Base-by-base conservation (phyloP, 495 filamentous ascomycete genomes). In the Umbilicaria muhlenbergii region DNA sequence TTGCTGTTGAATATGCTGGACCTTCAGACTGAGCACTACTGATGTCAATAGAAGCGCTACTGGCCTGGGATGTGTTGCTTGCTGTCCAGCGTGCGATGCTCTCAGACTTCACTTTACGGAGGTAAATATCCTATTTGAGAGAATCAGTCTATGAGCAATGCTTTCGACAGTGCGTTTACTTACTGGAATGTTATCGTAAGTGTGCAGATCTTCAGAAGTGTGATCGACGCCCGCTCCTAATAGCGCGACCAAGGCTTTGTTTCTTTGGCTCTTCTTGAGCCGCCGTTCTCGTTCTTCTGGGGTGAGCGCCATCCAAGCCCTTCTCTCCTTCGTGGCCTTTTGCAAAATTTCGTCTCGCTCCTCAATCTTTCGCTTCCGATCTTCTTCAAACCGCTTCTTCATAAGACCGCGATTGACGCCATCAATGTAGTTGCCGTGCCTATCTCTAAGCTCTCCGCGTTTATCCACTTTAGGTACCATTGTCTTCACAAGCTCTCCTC, bases 331-430 rank as follows among this genome's bases (percentile, higher is more conserved):
- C 6, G 39, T 48, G 10, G 45, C 45, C 8, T 8, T 48, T 17
- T 44, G 40, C 11, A n/a, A n/a, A n/a, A n/a, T n/a, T n/a, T 48
- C 42, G 11, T 44, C 41, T 11, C 45, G 13, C 17, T 16, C 3
- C 34, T 38, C 15, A 24, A 48, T 48, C 13, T n/a, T 19, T 8
- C 13, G 14, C n/a, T 37, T 11, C 16, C 45, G 33, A 13, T 48
- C 45, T 24, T 48, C 45, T 7, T 38, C 39, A 6, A 48, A 35
- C 16, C 38, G 41, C 17, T 48, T 48, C 41, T 44, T 48, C 45
- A 48, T 48, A 14, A 11, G 24, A 8, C 45, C 45, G 21, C 28
- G 32, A 15, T 48, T 16, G 3, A 14, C 18, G 28, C 45, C 45
- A 11, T 37, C 35, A 5, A 48, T 11, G 32, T 44, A 48, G 5